These are phyloP conservation scores for Saccharum hybrid DNA, from an alignment of 202 grass and related monocot species.

Conservation along the genomic window DNA sequence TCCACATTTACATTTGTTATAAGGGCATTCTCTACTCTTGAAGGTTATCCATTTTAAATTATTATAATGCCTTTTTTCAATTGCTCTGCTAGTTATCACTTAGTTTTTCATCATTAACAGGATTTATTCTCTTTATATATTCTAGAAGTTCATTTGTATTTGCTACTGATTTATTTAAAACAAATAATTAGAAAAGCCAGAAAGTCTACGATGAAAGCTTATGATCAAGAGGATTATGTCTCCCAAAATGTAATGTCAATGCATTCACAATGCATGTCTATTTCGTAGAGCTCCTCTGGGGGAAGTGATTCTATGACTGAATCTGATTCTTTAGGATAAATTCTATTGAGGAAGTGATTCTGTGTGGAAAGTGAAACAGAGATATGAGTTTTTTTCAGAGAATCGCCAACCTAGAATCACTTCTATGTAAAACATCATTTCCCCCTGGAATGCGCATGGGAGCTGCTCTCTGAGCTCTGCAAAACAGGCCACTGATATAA, in stretches of 20 bases:
- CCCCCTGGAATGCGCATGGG: background rate
- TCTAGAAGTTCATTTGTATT: background rate
- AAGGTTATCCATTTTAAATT: conserved; percentile 63
- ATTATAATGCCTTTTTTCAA: conserved; percentile 26
- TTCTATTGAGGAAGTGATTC: background rate
- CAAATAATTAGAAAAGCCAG: background rate
- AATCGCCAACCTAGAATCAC: background rate
- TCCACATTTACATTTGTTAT: conserved; percentile 94
- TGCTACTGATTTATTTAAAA: conserved; percentile 27
- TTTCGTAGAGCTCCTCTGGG: background rate
- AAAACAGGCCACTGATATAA: background rate
- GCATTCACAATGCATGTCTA: background rate
- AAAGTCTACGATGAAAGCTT: conserved; percentile 19
- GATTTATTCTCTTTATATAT: conserved; percentile 13
- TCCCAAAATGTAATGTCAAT: background rate
- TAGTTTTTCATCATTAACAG: conserved; percentile 4
- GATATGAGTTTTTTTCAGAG: background rate
- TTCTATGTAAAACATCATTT: background rate
- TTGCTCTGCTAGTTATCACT: conserved; percentile 24
- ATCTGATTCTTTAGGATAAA: background rate
- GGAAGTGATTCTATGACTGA: background rate
- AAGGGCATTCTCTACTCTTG: conserved; percentile 92
- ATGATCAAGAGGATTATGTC: conserved; percentile 28
- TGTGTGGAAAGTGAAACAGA: background rate
- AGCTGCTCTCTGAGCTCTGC: background rate